Evolutionary conservation across 2,329 filamentous ascomycete species (phyloP).

Genomic region (Tolypocladium capitatum): DNA sequence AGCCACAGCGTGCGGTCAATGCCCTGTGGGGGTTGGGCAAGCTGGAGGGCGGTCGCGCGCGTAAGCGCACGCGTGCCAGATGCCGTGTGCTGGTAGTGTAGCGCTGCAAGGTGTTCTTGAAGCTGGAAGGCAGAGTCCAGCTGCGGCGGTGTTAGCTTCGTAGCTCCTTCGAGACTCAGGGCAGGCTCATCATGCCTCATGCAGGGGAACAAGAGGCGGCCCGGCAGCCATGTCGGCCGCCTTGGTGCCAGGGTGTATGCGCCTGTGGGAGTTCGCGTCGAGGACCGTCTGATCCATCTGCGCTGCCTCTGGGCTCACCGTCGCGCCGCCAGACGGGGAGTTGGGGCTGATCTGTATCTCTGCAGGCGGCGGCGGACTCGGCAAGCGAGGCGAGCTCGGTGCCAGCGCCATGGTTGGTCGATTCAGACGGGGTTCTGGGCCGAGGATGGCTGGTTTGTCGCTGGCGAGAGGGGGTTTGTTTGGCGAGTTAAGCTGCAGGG

Average conservation of each 20-base stretch:
- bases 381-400: constrained; percentile 79
- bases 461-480: no score
- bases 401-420: constrained; percentile 40
- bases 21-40: constrained; percentile 67
- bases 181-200: constrained; percentile 48
- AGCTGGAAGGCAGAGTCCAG: constrained; percentile 96
- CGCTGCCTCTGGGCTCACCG: constrained; percentile 41
- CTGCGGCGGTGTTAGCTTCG: constrained; percentile 29
- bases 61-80: constrained; percentile 58
- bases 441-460: background rate
- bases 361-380: constrained; percentile 85
- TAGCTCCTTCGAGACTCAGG: background rate
- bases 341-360: constrained; percentile 82
- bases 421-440: constrained; percentile 3
- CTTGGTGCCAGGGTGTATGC: constrained; percentile 86
- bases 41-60: constrained; percentile 57
- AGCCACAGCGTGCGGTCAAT: constrained; percentile 87
- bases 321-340: constrained; percentile 51
- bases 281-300: constrained; percentile 50
- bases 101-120: constrained; percentile 88
- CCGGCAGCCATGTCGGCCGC: constrained; percentile 88
- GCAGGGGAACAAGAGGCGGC: constrained; percentile 73
- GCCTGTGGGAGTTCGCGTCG: constrained; percentile 63
- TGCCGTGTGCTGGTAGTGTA: constrained; percentile 69
- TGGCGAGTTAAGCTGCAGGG: no score